phyloP scores from a whole-genome alignment of 306 rosid species.

The Lagenaria siceraria region DNA sequence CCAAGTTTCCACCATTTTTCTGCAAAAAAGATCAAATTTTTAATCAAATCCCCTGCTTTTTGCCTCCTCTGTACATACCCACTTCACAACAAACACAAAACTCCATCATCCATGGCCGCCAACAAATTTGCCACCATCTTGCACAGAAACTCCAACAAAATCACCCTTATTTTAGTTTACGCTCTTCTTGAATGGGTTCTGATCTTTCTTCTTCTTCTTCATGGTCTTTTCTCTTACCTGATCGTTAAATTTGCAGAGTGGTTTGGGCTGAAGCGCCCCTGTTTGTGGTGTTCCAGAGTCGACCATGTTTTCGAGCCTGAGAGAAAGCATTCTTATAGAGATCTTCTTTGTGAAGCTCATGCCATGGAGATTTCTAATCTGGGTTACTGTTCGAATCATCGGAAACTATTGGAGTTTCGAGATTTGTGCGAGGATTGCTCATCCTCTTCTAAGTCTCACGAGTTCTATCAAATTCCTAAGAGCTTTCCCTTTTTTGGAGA shows the following conservation, averaged over 20 bases:
- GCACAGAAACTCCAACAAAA: slow-evolving; percentile 69
- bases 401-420: slow-evolving; percentile 40
- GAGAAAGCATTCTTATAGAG: slow-evolving; percentile 31
- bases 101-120: slow-evolving; percentile 61
- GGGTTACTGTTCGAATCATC: slow-evolving; percentile 59
- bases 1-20: background rate
- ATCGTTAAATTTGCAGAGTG: slow-evolving; percentile 65
- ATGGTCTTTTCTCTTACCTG: slow-evolving; percentile 69
- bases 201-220: slow-evolving; percentile 62
- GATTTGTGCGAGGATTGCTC: slow-evolving; percentile 86
- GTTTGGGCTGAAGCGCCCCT: slow-evolving; percentile 83
- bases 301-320: slow-evolving; percentile 64
- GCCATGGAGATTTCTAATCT: slow-evolving; percentile 66
- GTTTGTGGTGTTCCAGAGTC: slow-evolving; percentile 77
- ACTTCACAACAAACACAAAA: slow-evolving; percentile 12
- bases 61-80: slow-evolving; percentile 40
- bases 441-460: slow-evolving; percentile 31
- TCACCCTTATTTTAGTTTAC: slow-evolving; percentile 63
- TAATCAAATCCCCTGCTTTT: slow-evolving; percentile 9
- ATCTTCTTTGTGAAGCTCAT: slow-evolving; percentile 83
- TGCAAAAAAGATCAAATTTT: slow-evolving; percentile 3
- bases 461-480: slow-evolving; percentile 26
- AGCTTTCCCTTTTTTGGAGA: slow-evolving; percentile 43
- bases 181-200: slow-evolving; percentile 85
- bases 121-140: slow-evolving; percentile 86